Evolutionary conservation across 1,139 yeast species (phyloP), one percentile per base, ranked within the genome.

Genomic region (Geotrichum klebahnii): DNA sequence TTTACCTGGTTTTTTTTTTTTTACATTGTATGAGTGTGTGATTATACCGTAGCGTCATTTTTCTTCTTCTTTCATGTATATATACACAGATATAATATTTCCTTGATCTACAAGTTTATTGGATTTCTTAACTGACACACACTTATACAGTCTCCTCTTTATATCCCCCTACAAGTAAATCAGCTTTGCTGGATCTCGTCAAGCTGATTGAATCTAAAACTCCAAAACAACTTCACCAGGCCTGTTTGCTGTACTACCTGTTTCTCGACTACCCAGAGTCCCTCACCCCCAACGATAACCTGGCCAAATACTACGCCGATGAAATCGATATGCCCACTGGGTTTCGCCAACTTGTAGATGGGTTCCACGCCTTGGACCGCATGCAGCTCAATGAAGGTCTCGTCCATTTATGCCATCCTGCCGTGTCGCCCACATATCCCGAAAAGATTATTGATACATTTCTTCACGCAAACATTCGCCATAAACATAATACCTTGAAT

Each of bases 271-370:
- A 56, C 46, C 58, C 60, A 5, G 52, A 42, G 22, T 37, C 46
- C n/a, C 52, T 52, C 20, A 50, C 55, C 26, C 53, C 52, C 14
- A 43, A 53, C 20, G 57, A 55, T 34, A 52, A 58, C 22, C 52
- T 66, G 22, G 66, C 68, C 5, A 55, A 47, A 6, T 62, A 66
- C 55, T 66, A 57, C 49, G 64, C 62, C 6, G 54, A 57, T 20
- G 67, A 65, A 52, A 55, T 60, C 28, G 63, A 57, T 47, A 44
- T 61, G 39, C 61, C 64, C 2, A 42, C 44, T 9, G 63, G 62
- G 19, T 57, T 57, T 42, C 51, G 53, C 26, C 59, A 56, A 26
- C 53, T 61, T 36, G 54, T 61, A 32, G 46, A 52, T 17, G 65
- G 64, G 26, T 56, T 59, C 42, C 61, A 62, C 59, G 45, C 54